Percentiles rank a stretch among this genome's conserved stretches.
phyloP scores from a whole-genome alignment of 2,329 filamentous ascomycete species.

The Curvularia verruculosa region DNA sequence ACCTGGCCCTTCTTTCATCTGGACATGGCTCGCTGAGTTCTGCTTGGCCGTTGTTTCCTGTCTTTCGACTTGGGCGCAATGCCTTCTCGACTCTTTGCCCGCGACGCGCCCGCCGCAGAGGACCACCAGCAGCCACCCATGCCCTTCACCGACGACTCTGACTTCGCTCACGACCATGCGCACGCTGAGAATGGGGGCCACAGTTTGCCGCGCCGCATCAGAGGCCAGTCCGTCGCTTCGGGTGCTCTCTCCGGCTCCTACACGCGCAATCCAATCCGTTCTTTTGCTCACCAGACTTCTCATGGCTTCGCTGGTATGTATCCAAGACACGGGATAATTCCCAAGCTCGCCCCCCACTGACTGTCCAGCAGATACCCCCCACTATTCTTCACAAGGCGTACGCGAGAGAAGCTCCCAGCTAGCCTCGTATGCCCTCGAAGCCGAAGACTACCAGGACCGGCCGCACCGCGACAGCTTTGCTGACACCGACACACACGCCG shows the following conservation, averaged over 20 bases:
- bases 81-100: constrained; percentile 30
- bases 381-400: constrained; percentile 76
- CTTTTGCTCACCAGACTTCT: constrained; percentile 71
- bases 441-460: constrained; percentile 41
- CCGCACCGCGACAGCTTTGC: constrained; percentile 33
- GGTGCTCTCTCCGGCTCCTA: constrained; percentile 38
- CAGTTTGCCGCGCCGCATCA: constrained; percentile 35
- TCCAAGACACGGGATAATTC: background rate
- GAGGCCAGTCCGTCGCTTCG: constrained; percentile 33
- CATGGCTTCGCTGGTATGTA: constrained; percentile 64
- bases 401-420: constrained; percentile 87
- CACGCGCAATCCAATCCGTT: constrained; percentile 67
- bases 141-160: constrained; percentile 43
- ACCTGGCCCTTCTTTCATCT: constrained; percentile 1
- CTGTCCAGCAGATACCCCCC: constrained; percentile 66
- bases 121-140: constrained; percentile 31
- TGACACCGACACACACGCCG: constrained; percentile 8
- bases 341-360: constrained; percentile 37
- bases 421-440: constrained; percentile 74
- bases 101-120: constrained; percentile 26
- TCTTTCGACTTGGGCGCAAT: constrained; percentile 20
- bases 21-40: constrained; percentile 12
- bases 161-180: constrained; percentile 31
- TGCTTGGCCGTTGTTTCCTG: constrained; percentile 2
- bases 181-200: constrained; percentile 32